phyloP scores from a whole-genome alignment of 2,329 filamentous ascomycete genomes.

The Ceratocystis colombiana region DNA sequence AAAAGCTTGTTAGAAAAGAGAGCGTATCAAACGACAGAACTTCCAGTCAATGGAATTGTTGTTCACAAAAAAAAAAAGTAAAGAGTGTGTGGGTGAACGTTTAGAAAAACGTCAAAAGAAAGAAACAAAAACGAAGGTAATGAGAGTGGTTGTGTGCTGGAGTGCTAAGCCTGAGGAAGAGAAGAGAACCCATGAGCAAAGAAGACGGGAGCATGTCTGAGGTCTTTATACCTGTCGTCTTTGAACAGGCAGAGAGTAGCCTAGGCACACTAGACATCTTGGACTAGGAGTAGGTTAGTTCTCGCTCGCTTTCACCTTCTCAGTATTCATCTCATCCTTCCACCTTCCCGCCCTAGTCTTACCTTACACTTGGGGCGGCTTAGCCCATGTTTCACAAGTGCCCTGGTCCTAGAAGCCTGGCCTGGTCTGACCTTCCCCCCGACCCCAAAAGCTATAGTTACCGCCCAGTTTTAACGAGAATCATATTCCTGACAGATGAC shows the following conservation, averaged over 20 bases:
- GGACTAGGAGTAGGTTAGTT: not conserved
- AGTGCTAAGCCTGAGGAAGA: constrained; percentile 20
- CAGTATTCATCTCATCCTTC: not conserved
- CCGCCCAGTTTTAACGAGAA: not conserved
- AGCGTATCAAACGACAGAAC: constrained; percentile 15
- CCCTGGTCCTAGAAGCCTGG: constrained; percentile 4
- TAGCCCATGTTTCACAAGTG: constrained; percentile 7
- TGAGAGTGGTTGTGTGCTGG: constrained; percentile 15
- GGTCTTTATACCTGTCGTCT: constrained; percentile 11
- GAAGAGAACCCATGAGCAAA: not conserved
- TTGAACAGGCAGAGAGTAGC: not conserved
- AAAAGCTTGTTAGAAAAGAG: not conserved
- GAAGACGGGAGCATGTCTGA: not conserved
- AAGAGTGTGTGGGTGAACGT: not conserved
- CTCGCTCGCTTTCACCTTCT: not conserved
- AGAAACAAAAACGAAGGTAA: constrained; percentile 3
- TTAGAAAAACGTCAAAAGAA: constrained; percentile 9
- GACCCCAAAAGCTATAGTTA: not conserved
- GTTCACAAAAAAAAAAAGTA: not conserved
- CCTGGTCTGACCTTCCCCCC: not conserved
- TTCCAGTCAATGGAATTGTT: constrained; percentile 21
- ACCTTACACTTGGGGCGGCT: not conserved
- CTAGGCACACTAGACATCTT: not conserved
- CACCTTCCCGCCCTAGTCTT: not conserved
- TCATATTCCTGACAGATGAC: constrained; percentile 1